phyloP scores from a whole-genome alignment of 2,329 filamentous ascomycete species.

The Cladosporium sp. region DNA sequence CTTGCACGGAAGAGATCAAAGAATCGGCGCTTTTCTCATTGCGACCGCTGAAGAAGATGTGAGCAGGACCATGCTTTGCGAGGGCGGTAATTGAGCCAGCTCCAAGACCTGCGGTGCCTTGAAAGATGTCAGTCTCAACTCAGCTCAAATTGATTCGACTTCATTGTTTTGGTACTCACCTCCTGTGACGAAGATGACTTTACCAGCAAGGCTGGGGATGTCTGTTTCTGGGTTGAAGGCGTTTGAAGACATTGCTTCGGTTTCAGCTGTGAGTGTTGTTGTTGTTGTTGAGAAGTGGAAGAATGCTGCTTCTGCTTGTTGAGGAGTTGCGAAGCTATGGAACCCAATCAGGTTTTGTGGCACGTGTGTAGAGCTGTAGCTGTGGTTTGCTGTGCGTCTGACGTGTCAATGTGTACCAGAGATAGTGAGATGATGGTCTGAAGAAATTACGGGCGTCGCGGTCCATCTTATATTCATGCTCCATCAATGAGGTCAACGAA shows the following conservation, averaged over 20 bases:
- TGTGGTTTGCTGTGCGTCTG: neutral
- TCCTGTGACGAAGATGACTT: constrained; percentile 22
- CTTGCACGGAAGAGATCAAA: constrained; percentile 39
- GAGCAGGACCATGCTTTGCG: constrained; percentile 46
- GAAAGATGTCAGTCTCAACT: neutral
- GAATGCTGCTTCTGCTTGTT: neutral
- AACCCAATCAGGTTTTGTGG: neutral
- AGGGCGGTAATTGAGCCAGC: constrained; percentile 43
- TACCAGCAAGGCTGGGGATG: constrained; percentile 32
- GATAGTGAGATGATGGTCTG: too few species aligned
- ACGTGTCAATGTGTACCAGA: neutral
- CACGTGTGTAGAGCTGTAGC: neutral
- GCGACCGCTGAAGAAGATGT: constrained; percentile 51
- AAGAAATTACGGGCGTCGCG: too few species aligned
- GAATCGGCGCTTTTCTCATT: constrained; percentile 44
- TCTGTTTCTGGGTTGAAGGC: constrained; percentile 27
- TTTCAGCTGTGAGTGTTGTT: neutral
- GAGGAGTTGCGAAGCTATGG: neutral
- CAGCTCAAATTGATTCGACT: too few species aligned
- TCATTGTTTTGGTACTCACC: neutral
- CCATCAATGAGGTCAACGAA: too few species aligned
- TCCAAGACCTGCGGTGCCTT: constrained; percentile 24
- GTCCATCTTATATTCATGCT: too few species aligned
- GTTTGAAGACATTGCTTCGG: constrained; percentile 7
- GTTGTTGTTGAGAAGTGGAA: neutral